phyloP scores from a whole-genome alignment of 139 green algal genomes.

The Tetraselmis chui region DNA sequence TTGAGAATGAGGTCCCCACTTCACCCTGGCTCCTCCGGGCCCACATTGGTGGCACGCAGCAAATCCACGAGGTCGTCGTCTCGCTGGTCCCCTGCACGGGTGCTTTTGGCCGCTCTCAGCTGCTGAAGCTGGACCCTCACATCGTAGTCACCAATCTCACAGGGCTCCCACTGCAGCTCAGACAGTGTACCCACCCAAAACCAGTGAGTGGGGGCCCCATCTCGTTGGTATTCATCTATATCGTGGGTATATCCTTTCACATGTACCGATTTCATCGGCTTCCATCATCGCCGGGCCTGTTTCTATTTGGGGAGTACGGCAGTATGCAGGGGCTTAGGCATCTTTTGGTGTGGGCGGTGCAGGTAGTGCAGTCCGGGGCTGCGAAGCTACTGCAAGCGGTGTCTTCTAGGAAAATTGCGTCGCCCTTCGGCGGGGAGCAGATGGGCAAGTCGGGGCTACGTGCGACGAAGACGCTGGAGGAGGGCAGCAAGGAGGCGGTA shows the following conservation, averaged over 20 bases:
- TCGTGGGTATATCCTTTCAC: too few species aligned
- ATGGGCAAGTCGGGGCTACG: background rate
- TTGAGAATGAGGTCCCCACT: background rate
- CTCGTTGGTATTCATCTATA: too few species aligned
- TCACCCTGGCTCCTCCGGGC: background rate
- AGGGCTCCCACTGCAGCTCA: slow-evolving; percentile 52
- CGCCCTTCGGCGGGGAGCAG: background rate
- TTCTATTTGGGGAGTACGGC: too few species aligned
- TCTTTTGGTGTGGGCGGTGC: background rate
- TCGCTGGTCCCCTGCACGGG: background rate
- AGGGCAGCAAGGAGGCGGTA: background rate
- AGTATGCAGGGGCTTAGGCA: too few species aligned
- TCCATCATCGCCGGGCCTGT: too few species aligned
- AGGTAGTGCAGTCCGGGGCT: background rate
- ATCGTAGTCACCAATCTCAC: slow-evolving; percentile 68
- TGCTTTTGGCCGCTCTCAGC: slow-evolving; percentile 9
- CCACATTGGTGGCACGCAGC: background rate
- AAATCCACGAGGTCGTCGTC: background rate
- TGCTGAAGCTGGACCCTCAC: slow-evolving; percentile 60
- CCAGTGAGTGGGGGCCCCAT: background rate
- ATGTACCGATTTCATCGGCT: too few species aligned
- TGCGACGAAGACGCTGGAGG: background rate
- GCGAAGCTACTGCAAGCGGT: background rate
- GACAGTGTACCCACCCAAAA: slow-evolving; percentile 31
- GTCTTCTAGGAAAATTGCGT: background rate